phyloP scores from a whole-genome alignment of 2,329 filamentous ascomycete genomes.

The Phialophora tarda region DNA sequence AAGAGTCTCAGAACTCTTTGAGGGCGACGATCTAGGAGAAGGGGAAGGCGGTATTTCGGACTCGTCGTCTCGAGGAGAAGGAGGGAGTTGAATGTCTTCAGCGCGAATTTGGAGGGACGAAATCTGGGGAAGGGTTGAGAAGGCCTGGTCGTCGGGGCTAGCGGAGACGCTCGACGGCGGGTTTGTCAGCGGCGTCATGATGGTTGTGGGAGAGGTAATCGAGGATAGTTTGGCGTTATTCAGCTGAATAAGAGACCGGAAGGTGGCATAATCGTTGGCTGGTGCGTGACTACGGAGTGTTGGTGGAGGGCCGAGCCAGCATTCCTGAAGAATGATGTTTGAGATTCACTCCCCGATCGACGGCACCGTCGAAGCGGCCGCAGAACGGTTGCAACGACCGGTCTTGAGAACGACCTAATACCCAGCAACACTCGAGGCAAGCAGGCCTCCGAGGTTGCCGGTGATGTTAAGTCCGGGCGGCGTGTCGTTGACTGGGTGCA shows the following conservation, averaged over 20 bases:
- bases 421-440: slow-evolving; percentile 29
- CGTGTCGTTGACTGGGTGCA: background rate
- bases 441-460: slow-evolving; percentile 27
- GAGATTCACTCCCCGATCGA: background rate
- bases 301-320: slow-evolving; percentile 4
- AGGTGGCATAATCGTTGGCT: slow-evolving; percentile 26
- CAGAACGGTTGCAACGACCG: background rate
- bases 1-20: slow-evolving; percentile 17
- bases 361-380: background rate
- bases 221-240: slow-evolving; percentile 20
- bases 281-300: background rate
- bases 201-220: slow-evolving; percentile 16
- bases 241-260: slow-evolving; percentile 20
- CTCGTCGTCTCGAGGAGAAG: slow-evolving; percentile 37
- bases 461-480: slow-evolving; percentile 6
- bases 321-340: slow-evolving; percentile 14
- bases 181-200: slow-evolving; percentile 34
- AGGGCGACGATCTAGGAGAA: slow-evolving; percentile 16
- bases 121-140: slow-evolving; percentile 11
- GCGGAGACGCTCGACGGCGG: slow-evolving; percentile 17
- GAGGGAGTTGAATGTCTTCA: slow-evolving; percentile 36
- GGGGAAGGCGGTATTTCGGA: slow-evolving; percentile 19
- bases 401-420: background rate
- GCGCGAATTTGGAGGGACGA: slow-evolving; percentile 28
- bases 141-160: slow-evolving; percentile 13